phyloP scores from a whole-genome alignment of 352 stramenopile genomes.

The Phytophthora ramorum region DNA sequence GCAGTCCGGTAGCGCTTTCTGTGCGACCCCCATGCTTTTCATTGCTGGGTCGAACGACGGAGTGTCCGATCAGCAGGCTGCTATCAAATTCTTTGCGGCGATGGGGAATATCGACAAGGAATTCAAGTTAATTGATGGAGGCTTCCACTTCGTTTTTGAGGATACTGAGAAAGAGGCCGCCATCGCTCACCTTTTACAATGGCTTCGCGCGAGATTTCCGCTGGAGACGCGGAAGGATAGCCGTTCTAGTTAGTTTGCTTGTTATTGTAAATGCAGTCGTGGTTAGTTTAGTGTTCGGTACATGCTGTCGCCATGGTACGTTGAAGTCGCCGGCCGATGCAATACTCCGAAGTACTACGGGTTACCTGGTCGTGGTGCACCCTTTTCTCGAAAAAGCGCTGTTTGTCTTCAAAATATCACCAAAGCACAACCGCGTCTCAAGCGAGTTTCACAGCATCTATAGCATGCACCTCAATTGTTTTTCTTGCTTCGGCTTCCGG shows the following conservation, averaged over 20 bases:
- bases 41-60: slow-evolving; percentile 57
- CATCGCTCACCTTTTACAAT: slow-evolving; percentile 25
- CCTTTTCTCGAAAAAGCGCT: too few relatives aligned
- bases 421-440: too few relatives aligned
- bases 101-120: slow-evolving; percentile 58
- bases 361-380: too few relatives aligned
- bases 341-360: too few relatives aligned
- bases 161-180: slow-evolving; percentile 43
- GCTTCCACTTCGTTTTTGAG: slow-evolving; percentile 65
- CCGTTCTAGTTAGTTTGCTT: not conserved
- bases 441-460: too few relatives aligned
- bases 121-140: slow-evolving; percentile 55
- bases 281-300: not conserved
- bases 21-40: slow-evolving; percentile 38
- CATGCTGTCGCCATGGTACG: not conserved
- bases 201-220: slow-evolving; percentile 29
- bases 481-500: slow-evolving; percentile 1
- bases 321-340: too few relatives aligned
- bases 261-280: not conserved
- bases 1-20: slow-evolving; percentile 23
- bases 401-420: too few relatives aligned
- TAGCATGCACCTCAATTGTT: too few relatives aligned
- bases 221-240: slow-evolving; percentile 19
- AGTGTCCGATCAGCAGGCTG: slow-evolving; percentile 43
- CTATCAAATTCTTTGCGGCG: slow-evolving; percentile 45